Conservation (phyloP, 73 alveolate species). For the Tetrahymena borealis region DNA sequence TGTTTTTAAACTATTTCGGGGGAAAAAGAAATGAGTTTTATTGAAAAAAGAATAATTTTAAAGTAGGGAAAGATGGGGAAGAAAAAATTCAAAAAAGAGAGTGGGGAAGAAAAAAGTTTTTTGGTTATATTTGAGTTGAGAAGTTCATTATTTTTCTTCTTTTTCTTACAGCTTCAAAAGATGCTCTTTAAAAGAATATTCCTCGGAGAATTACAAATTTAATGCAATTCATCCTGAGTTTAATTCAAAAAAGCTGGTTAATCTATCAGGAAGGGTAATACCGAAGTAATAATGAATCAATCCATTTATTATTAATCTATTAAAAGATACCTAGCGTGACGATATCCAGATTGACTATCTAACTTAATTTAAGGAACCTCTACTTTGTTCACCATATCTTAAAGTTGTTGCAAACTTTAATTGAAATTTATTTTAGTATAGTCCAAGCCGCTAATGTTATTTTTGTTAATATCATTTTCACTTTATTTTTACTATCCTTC, state of each 20-base stretch:
- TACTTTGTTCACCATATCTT: neutral
- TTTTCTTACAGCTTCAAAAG: neutral
- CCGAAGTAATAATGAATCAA: neutral
- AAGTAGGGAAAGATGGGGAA: neutral
- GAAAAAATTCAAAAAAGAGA: neutral
- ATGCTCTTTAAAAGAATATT: neutral
- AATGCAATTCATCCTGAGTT: neutral
- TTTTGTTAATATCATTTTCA: neutral
- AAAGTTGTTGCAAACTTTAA: neutral
- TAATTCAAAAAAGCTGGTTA: neutral
- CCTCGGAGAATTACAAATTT: neutral
- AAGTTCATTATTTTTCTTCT: neutral
- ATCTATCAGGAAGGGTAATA: neutral
- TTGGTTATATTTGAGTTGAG: neutral
- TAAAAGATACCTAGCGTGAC: neutral
- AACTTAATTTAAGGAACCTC: neutral
- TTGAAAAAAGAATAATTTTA: neutral
- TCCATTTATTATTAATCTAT: neutral
- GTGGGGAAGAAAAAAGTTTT: neutral
- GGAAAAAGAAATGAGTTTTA: neutral
- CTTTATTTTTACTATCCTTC: neutral
- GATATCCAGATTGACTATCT: neutral
- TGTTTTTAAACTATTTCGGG: neutral
- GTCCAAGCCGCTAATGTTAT: neutral
- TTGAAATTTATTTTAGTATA: neutral